A percentile compares a stretch with the other conserved stretches of the same genome.
phyloP scores from a whole-genome alignment of 2,329 filamentous ascomycete species.

The Penicillium sp. region DNA sequence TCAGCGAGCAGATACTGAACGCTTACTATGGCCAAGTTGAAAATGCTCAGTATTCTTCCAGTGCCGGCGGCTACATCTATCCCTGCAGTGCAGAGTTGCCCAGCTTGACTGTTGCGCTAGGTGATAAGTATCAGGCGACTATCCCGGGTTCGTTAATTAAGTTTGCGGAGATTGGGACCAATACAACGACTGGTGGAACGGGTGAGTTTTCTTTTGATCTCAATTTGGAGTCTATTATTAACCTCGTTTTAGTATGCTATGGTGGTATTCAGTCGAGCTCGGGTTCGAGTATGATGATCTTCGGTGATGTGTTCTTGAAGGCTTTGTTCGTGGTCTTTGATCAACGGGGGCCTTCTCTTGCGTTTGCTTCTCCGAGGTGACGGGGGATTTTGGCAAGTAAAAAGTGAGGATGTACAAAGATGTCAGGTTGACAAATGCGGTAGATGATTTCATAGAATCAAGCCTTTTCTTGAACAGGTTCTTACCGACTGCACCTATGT shows the following conservation, averaged over 20 bases:
- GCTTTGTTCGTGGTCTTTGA: constrained; percentile 62
- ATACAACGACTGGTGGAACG: constrained; percentile 38
- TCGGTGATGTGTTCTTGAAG: constrained; percentile 62
- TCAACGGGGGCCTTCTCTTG: constrained; percentile 48
- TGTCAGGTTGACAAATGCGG: background rate
- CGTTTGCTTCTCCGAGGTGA: constrained; percentile 49
- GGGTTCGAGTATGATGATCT: constrained; percentile 56
- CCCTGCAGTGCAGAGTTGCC: constrained; percentile 57
- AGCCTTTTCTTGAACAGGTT: background rate
- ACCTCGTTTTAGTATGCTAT: constrained; percentile 48
- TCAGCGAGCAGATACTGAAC: constrained; percentile 55
- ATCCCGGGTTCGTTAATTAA: constrained; percentile 58
- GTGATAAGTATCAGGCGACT: constrained; percentile 49
- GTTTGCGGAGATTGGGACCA: constrained; percentile 53
- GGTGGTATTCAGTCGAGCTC: constrained; percentile 60
- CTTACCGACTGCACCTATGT: background rate
- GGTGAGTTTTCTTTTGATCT: constrained; percentile 30
- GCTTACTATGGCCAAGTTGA: constrained; percentile 60
- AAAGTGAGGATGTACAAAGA: background rate
- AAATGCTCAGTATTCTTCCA: constrained; percentile 47
- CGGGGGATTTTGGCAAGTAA: background rate
- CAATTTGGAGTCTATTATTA: background rate
- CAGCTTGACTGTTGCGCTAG: constrained; percentile 56
- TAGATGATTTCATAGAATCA: constrained; percentile 7
- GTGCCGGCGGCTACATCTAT: constrained; percentile 54